phyloP scores from a whole-genome alignment of 2,329 filamentous ascomycete species.

The Penicillium brasilianum region DNA sequence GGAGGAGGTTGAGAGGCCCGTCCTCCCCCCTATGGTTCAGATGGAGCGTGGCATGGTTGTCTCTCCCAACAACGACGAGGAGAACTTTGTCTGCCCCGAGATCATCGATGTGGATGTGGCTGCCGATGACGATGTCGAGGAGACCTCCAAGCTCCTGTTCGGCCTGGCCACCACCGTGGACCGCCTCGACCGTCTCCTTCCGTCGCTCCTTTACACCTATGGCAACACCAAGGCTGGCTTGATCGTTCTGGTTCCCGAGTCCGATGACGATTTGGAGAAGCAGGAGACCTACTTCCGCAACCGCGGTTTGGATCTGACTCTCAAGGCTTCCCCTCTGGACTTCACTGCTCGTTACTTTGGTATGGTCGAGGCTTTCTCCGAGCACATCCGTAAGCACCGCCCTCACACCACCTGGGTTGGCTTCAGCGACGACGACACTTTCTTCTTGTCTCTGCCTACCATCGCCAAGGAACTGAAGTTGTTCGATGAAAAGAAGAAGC shows the following conservation, averaged over 20 bases:
- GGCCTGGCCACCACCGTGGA: constrained; percentile 51
- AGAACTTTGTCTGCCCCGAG: constrained; percentile 44
- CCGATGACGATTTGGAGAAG: constrained; percentile 45
- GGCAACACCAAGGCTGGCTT: constrained; percentile 48
- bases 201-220: constrained; percentile 50
- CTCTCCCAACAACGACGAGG: constrained; percentile 39
- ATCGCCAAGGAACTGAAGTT: constrained; percentile 47
- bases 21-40: constrained; percentile 45
- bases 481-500: constrained; percentile 46
- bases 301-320: constrained; percentile 47
- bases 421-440: constrained; percentile 53
- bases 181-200: constrained; percentile 47
- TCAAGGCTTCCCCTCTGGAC: constrained; percentile 47
- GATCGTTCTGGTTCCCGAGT: constrained; percentile 49
- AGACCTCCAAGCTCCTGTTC: constrained; percentile 49
- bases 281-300: constrained; percentile 50
- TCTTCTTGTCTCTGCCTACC: constrained; percentile 47
- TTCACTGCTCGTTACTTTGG: constrained; percentile 52
- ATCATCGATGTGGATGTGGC: constrained; percentile 49
- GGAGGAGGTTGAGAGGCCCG: constrained; percentile 45
- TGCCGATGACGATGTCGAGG: constrained; percentile 45
- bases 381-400: constrained; percentile 45
- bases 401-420: constrained; percentile 50
- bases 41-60: constrained; percentile 48
- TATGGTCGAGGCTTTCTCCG: constrained; percentile 47